These are phyloP conservation scores for Daldinia sp. DNA, from an alignment of 2,329 filamentous ascomycete species.

Conservation along the genomic window DNA sequence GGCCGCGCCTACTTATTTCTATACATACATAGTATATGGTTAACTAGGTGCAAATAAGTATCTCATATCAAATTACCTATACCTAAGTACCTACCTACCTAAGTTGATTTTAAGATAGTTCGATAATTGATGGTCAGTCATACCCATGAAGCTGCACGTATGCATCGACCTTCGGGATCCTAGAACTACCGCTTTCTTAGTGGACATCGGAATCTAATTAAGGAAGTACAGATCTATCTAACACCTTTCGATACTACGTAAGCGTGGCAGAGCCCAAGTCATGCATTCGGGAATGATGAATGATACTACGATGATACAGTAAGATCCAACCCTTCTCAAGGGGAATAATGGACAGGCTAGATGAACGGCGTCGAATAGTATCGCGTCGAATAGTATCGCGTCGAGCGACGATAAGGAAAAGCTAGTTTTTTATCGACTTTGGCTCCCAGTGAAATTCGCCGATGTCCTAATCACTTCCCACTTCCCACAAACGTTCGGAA, in stretches of 20 bases:
- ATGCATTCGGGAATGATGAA: slow-evolving; percentile 21
- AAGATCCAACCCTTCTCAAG: slow-evolving; percentile 20
- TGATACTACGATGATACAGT: slow-evolving; percentile 28
- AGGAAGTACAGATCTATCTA: slow-evolving; percentile 40
- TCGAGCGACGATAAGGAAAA: slow-evolving; percentile 16
- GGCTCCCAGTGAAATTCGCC: not conserved
- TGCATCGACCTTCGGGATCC: slow-evolving; percentile 21
- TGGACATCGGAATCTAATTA: slow-evolving; percentile 34
- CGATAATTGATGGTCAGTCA: not conserved
- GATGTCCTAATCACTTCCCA: not conserved
- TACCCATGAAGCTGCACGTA: slow-evolving; percentile 25
- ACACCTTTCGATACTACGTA: slow-evolving; percentile 31
- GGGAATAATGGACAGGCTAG: not conserved
- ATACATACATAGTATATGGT: not conserved
- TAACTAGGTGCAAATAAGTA: not conserved
- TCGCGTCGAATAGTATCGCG: slow-evolving; percentile 9
- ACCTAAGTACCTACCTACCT: no score
- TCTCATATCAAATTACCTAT: not conserved
- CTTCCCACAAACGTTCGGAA: slow-evolving; percentile 3
- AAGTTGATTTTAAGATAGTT: not conserved
- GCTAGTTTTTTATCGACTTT: slow-evolving; percentile 4
- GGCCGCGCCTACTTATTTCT: slow-evolving; percentile 7
- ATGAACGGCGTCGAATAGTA: not conserved
- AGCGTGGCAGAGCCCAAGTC: slow-evolving; percentile 26
- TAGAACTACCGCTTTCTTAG: slow-evolving; percentile 28